Base-by-base conservation (phyloP, 352 stramenopile species). In the Phytophthora kernoviae region DNA sequence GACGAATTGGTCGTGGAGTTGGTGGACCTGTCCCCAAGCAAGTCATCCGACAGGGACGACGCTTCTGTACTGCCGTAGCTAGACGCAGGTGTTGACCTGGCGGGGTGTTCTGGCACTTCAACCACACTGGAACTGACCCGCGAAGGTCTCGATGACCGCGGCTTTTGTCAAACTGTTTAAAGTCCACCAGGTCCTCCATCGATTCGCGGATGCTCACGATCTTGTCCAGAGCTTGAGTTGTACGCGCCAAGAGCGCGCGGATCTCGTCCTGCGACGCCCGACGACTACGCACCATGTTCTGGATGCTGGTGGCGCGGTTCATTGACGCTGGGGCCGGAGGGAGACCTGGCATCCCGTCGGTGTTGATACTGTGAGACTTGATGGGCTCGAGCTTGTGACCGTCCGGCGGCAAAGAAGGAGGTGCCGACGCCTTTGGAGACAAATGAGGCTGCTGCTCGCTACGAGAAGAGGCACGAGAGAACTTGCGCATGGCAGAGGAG, bases 161-260 rank as follows among this genome's bases (percentile, higher is more conserved):
- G 63, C 22, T 72, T 68, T 77, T 87, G 46, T 87, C 74, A 55
- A 91, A 93, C 59, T 93, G 81, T 52, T 83, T 81, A 47, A 93
- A 93, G 59, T 93, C 84, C 26, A 93, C 82, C 15, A 90, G 62
- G 17, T 77, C 69, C 64, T 93, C 84, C 84, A 93, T 91, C 33
- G 81, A 91, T 65, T 93, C 80, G 45, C 84, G 81, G 51, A 93
- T 93, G 52, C 74, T 81, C 60, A 93, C 84, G 58, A 93, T 93
- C 48, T 88, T 89, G 68, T 91, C 79, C 52, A 93, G 75, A 26
- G 84, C 84, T 22, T 59, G 66, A 17, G 72, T 90, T 15, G 84
- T 93, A 32, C 82, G 81, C 50, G 77, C 65, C 43, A 93, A 61
- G 40, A 93, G 58, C 26, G 81, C 80, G 53, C 81, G 84, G 52